These are phyloP conservation scores for Moesziomyces sp. DNA, from an alignment of 1,284 basidiomycete genomes.

Conservation along the genomic window DNA sequence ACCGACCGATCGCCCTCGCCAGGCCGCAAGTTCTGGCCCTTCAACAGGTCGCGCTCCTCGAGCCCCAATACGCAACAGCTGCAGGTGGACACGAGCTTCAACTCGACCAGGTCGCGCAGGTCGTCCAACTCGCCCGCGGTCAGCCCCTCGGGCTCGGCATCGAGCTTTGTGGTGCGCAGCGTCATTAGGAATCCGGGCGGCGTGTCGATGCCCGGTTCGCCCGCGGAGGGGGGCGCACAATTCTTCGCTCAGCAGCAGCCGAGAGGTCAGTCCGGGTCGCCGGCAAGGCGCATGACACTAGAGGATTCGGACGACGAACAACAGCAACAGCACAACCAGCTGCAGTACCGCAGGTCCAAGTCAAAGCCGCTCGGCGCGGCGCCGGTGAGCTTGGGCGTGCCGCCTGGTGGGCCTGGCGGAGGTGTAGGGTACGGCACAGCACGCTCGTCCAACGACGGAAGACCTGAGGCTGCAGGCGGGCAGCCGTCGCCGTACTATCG, in stretches of 20 bases:
- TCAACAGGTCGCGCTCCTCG: slow-evolving; percentile 51
- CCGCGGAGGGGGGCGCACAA: background rate
- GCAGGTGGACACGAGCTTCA: slow-evolving; percentile 20
- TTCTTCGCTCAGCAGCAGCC: slow-evolving; percentile 6
- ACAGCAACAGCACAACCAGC: slow-evolving; percentile 8
- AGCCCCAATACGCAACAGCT: slow-evolving; percentile 32
- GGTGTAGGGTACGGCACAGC: slow-evolving; percentile 58
- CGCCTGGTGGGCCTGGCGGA: slow-evolving; percentile 59
- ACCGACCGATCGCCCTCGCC: slow-evolving; percentile 29
- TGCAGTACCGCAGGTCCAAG: slow-evolving; percentile 42
- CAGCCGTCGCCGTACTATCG: slow-evolving; percentile 25
- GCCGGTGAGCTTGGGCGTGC: slow-evolving; percentile 46
- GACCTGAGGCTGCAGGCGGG: slow-evolving; percentile 29
- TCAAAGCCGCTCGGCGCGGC: slow-evolving; percentile 38
- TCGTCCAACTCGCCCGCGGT: slow-evolving; percentile 24
- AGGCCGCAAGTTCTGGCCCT: slow-evolving; percentile 41
- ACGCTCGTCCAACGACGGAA: slow-evolving; percentile 53
- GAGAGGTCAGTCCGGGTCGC: background rate
- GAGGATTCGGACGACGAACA: slow-evolving; percentile 43
- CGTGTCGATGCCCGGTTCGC: slow-evolving; percentile 40
- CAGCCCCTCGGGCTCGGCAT: slow-evolving; percentile 26
- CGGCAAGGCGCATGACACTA: slow-evolving; percentile 24
- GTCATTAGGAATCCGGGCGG: slow-evolving; percentile 57
- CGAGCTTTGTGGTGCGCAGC: slow-evolving; percentile 56
- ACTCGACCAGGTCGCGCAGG: slow-evolving; percentile 28